Conservation (phyloP, 2,329 filamentous ascomycete species). For the Intubia oerlemansii region DNA sequence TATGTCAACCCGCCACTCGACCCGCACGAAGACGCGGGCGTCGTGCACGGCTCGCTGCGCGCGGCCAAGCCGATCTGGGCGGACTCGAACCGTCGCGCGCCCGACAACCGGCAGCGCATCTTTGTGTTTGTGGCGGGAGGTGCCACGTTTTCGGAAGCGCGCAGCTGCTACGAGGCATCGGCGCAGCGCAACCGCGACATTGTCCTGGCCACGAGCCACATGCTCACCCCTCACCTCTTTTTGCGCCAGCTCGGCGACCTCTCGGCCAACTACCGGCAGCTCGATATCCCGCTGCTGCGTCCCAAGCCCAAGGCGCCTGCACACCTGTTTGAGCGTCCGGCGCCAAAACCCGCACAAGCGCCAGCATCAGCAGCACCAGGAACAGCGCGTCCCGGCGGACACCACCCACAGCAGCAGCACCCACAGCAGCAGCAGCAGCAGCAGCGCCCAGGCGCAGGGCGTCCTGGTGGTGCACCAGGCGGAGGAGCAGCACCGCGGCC, state of each 20-base stretch:
- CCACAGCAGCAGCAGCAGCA: conserved; percentile 5
- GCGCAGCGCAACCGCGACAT: conserved; percentile 54
- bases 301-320: conserved; percentile 66
- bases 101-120: conserved; percentile 72
- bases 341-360: conserved; percentile 32
- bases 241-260: conserved; percentile 67
- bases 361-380: conserved; percentile 15
- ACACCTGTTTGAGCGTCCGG: conserved; percentile 61
- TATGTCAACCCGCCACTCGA: conserved; percentile 51
- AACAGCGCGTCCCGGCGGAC: too few species aligned
- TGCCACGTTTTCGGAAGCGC: conserved; percentile 78
- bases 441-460: not conserved
- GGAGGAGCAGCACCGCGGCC: conserved; percentile 14
- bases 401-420: conserved; percentile 1
- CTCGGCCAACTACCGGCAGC: conserved; percentile 47
- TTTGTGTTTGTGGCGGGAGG: conserved; percentile 92
- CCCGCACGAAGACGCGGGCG: conserved; percentile 34
- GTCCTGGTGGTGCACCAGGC: conserved; percentile 4
- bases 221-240: conserved; percentile 72
- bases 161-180: conserved; percentile 74
- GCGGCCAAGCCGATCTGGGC: conserved; percentile 94
- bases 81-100: conserved; percentile 49
- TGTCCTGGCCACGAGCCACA: conserved; percentile 78
- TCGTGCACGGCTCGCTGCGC: conserved; percentile 54
- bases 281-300: conserved; percentile 64